Evolutionary conservation across 257 asterid genomes (phyloP).

Genomic region (Scutellaria galericulata): DNA sequence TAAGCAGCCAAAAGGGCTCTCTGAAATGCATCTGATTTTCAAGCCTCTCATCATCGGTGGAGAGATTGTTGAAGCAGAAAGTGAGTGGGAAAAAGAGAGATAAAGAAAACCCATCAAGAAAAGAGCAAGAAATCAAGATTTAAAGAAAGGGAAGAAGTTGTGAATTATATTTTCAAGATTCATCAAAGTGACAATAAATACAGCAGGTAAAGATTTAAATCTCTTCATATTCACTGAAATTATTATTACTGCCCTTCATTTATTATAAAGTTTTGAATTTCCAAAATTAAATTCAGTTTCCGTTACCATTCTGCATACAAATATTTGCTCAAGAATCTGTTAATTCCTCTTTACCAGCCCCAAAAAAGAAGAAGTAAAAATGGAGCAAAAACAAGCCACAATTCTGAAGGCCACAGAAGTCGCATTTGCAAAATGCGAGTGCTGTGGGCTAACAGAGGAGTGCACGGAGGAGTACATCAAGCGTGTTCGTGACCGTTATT

Average conservation of each 20-base stretch:
- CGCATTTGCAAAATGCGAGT: slow-evolving; percentile 67
- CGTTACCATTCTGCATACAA: slow-evolving; percentile 29
- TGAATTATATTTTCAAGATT: not conserved
- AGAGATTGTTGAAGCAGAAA: slow-evolving; percentile 67
- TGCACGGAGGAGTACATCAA: slow-evolving; percentile 74
- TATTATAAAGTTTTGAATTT: slow-evolving; percentile 24
- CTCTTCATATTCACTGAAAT: not conserved
- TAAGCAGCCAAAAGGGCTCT: slow-evolving; percentile 55
- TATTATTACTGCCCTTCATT: slow-evolving; percentile 22
- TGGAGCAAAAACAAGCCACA: slow-evolving; percentile 6
- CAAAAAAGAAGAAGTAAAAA: slow-evolving; percentile 34
- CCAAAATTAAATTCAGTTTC: slow-evolving; percentile 31
- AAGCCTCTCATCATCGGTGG: slow-evolving; percentile 68
- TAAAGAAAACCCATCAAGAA: not conserved
- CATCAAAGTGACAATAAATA: slow-evolving; percentile 25
- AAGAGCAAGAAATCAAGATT: not conserved
- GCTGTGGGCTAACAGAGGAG: slow-evolving; percentile 85
- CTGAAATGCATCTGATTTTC: slow-evolving; percentile 72
- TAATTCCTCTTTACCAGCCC: not conserved
- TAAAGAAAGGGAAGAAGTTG: not conserved
- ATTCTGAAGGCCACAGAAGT: slow-evolving; percentile 45
- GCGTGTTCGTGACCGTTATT: slow-evolving; percentile 62
- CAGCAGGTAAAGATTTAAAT: slow-evolving; percentile 26
- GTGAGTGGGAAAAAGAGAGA: slow-evolving; percentile 74
- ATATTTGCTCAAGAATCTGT: not conserved